Evolutionary conservation across 352 stramenopile genomes (phyloP).

Genomic region (Lagenidium giganteum): DNA sequence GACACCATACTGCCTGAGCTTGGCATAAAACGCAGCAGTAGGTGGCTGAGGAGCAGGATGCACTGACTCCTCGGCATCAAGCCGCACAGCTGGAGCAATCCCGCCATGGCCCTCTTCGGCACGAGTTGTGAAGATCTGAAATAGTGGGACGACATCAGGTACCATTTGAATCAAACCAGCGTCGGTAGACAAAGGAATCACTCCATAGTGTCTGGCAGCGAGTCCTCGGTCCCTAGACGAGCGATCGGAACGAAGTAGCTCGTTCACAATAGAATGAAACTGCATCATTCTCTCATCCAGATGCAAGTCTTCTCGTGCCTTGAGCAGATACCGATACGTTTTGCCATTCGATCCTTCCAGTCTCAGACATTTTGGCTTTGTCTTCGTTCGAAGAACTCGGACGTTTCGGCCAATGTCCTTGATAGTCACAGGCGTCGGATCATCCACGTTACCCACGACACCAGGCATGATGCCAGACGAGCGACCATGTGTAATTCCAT

Average conservation of each 20-base stretch:
- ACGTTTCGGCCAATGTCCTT: constrained; percentile 21
- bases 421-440: constrained; percentile 9
- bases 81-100: constrained; percentile 14
- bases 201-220: constrained; percentile 59
- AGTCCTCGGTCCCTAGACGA: constrained; percentile 36
- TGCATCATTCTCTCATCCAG: constrained; percentile 91
- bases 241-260: constrained; percentile 50
- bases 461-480: constrained; percentile 57
- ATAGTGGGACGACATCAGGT: constrained; percentile 70
- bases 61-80: constrained; percentile 1
- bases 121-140: constrained; percentile 69
- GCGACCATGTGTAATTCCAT: constrained; percentile 30
- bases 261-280: constrained; percentile 71
- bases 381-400: constrained; percentile 73
- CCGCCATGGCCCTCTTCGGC: constrained; percentile 20
- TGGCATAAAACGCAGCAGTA: constrained; percentile 79
- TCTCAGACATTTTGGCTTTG: constrained; percentile 80
- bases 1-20: constrained; percentile 76
- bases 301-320: constrained; percentile 83
- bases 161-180: constrained; percentile 87
- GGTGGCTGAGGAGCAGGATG: constrained; percentile 27
- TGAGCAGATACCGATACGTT: constrained; percentile 78
- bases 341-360: constrained; percentile 74
- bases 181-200: constrained; percentile 74
- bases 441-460: not conserved